Conservation (phyloP, 169 alveolate species). For the Plasmodium cynomolgi region DNA sequence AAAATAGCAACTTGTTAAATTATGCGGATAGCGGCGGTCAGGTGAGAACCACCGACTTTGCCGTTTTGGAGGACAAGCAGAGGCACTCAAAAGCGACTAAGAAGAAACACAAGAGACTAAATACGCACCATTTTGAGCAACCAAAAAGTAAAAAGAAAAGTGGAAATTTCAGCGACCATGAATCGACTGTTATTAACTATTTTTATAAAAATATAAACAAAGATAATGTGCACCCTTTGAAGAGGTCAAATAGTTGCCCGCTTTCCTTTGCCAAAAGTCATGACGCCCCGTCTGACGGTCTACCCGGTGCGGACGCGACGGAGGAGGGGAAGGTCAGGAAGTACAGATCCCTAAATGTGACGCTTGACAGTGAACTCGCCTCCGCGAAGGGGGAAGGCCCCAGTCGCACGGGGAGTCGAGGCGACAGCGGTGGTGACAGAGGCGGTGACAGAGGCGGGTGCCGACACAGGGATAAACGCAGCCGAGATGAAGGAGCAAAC, state of each 20-base stretch:
- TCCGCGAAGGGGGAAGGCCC: background rate
- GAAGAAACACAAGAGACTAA: background rate
- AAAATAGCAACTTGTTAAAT: conserved; percentile 2
- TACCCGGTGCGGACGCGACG: background rate
- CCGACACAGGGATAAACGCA: background rate
- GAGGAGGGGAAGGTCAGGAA: background rate
- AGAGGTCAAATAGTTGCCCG: conserved; percentile 64
- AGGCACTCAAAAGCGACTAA: background rate
- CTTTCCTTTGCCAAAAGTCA: background rate
- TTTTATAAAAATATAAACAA: conserved; percentile 57
- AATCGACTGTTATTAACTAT: conserved; percentile 50
- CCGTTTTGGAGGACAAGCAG: background rate
- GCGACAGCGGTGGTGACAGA: background rate
- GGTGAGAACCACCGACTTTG: background rate
- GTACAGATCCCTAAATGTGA: background rate
- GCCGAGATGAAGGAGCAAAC: background rate
- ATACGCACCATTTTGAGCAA: background rate
- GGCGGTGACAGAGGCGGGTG: background rate
- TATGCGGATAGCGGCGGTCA: background rate
- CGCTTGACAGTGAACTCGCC: background rate
- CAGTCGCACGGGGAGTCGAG: background rate
- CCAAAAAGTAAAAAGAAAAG: conserved; percentile 16
- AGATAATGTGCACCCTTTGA: background rate
- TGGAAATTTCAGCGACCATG: conserved; percentile 62
- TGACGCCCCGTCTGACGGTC: background rate